Conservation (phyloP, 2,329 filamentous ascomycete species). For the Fusarium sp. region DNA sequence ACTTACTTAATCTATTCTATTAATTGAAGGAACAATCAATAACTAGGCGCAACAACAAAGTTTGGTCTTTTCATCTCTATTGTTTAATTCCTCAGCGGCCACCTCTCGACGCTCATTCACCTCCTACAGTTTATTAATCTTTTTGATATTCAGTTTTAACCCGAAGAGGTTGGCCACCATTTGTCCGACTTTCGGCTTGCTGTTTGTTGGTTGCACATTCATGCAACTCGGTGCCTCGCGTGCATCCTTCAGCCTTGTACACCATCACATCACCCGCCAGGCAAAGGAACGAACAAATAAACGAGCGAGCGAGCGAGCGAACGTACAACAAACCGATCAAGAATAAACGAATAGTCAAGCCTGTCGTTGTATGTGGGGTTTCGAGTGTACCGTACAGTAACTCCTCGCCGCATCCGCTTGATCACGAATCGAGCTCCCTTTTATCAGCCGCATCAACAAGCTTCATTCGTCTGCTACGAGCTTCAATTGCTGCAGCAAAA, state of each 20-base stretch:
- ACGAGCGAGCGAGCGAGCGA: background rate
- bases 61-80: background rate
- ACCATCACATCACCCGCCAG: slow-evolving; percentile 6
- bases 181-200: slow-evolving; percentile 33
- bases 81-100: background rate
- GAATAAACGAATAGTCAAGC: background rate
- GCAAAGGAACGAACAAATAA: slow-evolving; percentile 5
- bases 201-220: background rate
- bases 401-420: background rate
- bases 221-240: slow-evolving; percentile 12
- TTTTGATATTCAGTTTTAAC: background rate
- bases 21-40: background rate
- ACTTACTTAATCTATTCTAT: slow-evolving; percentile 5
- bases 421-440: slow-evolving; percentile 5
- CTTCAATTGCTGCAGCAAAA: background rate
- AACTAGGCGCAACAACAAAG: background rate
- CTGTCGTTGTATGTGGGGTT: background rate
- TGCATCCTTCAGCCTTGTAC: slow-evolving; percentile 27
- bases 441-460: background rate
- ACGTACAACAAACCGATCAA: background rate
- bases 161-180: background rate
- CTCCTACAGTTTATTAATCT: background rate
- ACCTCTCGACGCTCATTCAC: background rate
- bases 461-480: background rate
- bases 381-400: background rate